phyloP scores from a whole-genome alignment of 305 asterid species.

The Petunia hybrid region DNA sequence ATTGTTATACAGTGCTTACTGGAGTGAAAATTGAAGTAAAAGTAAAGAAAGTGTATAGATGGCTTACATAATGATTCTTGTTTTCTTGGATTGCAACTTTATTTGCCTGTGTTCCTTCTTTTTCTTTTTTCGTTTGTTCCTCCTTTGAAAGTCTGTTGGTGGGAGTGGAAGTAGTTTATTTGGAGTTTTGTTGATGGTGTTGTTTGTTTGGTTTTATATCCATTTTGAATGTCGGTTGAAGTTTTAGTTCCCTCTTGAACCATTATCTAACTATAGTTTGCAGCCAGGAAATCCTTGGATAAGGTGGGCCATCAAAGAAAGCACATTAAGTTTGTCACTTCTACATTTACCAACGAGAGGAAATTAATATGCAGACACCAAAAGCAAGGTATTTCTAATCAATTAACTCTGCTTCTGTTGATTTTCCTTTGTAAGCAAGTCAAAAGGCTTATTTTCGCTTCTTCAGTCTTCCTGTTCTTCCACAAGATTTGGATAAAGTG shows the following conservation, averaged over 20 bases:
- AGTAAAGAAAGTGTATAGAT: constrained; percentile 48
- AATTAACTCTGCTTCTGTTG: background rate
- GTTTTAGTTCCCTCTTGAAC: constrained; percentile 39
- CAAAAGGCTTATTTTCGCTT: background rate
- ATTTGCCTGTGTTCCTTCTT: constrained; percentile 31
- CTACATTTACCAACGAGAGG: constrained; percentile 31
- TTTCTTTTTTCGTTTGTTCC: constrained; percentile 28
- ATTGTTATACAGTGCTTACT: constrained; percentile 42
- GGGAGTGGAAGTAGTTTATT: constrained; percentile 87
- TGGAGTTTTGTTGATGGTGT: constrained; percentile 69
- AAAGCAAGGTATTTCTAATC: constrained; percentile 61
- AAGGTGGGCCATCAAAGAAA: background rate
- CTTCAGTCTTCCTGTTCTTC: background rate
- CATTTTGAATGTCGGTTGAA: constrained; percentile 44
- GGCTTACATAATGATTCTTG: constrained; percentile 44
- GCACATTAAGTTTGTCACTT: constrained; percentile 3
- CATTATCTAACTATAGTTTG: constrained; percentile 29
- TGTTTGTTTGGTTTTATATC: constrained; percentile 54
- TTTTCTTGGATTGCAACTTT: constrained; percentile 42
- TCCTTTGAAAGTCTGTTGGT: constrained; percentile 60
- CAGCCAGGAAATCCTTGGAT: background rate
- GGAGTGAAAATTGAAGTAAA: constrained; percentile 68
- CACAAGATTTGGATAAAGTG: background rate
- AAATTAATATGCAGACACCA: constrained; percentile 70
- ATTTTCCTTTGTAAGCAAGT: background rate